Evolutionary conservation across 495 filamentous ascomycete genomes (phyloP).

Genomic region (Acidiella bohemica): DNA sequence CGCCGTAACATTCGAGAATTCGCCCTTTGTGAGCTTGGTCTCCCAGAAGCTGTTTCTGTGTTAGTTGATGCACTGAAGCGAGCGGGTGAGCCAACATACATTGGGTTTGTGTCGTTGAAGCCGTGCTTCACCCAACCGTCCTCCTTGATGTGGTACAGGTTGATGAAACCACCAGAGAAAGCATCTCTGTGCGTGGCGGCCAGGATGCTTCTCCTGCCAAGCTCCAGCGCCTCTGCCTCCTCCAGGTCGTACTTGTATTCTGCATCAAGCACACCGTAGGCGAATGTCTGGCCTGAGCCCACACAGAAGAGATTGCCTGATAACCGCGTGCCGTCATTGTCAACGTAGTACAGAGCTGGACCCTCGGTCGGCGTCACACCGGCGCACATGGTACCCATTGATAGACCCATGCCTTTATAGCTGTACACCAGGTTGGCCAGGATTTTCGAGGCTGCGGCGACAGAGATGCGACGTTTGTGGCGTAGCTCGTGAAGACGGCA

Average conservation of each 20-base stretch:
- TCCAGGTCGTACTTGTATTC: slow-evolving; percentile 83
- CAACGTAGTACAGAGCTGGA: slow-evolving; percentile 96
- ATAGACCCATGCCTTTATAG: slow-evolving; percentile 95
- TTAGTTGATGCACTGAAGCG: too few species aligned
- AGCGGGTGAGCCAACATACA: slow-evolving; percentile 1
- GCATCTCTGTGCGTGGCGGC: slow-evolving; percentile 97
- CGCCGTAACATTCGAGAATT: slow-evolving; percentile 93
- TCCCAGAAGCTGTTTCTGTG: slow-evolving; percentile 94
- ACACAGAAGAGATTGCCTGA: slow-evolving; percentile 96
- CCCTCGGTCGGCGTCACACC: slow-evolving; percentile 94
- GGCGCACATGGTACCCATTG: slow-evolving; percentile 98
- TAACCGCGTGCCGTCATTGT: slow-evolving; percentile 88
- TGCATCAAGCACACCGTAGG: slow-evolving; percentile 92
- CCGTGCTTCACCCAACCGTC: slow-evolving; percentile 97
- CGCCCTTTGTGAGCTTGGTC: slow-evolving; percentile 93
- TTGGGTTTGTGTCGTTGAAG: slow-evolving; percentile 46
- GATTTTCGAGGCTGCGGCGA: slow-evolving; percentile 95
- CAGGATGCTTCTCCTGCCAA: slow-evolving; percentile 80
- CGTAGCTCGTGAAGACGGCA: slow-evolving; percentile 97
- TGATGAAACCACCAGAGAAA: slow-evolving; percentile 96
- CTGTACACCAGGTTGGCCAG: slow-evolving; percentile 94
- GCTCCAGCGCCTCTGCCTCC: slow-evolving; percentile 74
- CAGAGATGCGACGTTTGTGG: slow-evolving; percentile 95
- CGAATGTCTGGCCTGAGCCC: slow-evolving; percentile 94
- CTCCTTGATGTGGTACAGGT: slow-evolving; percentile 97